Percentiles rank a stretch among this genome's conserved stretches.
Evolutionary conservation across 805 yeast genomes (phyloP).

Genomic region (Starmerella davenportii): DNA sequence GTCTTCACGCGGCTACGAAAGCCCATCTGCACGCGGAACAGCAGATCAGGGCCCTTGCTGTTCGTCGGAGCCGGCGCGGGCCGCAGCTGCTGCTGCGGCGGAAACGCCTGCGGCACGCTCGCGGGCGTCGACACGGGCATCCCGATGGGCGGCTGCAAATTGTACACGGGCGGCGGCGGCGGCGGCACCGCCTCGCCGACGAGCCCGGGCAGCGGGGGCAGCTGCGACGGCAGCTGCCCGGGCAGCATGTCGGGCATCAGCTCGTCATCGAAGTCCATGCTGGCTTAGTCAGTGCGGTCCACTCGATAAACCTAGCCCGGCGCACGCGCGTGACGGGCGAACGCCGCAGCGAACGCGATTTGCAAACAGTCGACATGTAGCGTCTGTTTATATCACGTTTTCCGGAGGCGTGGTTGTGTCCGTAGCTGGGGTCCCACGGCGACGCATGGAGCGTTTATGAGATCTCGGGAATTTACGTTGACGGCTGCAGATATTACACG

Average conservation of each 20-base stretch:
- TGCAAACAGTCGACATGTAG: too few species aligned
- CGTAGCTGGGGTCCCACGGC: too few species aligned
- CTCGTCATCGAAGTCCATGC: background rate
- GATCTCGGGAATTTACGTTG: too few species aligned
- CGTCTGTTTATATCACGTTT: too few species aligned
- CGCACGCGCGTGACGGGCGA: too few species aligned
- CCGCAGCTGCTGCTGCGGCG: conserved; percentile 15
- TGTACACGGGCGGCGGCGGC: conserved; percentile 13
- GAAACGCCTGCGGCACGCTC: conserved; percentile 20
- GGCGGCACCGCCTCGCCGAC: background rate
- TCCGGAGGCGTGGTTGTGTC: too few species aligned
- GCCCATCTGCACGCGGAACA: conserved; percentile 53
- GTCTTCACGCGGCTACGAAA: conserved; percentile 42
- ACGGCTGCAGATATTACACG: too few species aligned
- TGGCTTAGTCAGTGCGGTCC: too few species aligned
- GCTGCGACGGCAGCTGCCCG: background rate
- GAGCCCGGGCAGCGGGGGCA: background rate
- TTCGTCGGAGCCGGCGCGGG: conserved; percentile 9
- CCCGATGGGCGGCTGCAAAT: conserved; percentile 20
- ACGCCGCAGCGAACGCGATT: too few species aligned
- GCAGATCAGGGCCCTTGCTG: conserved; percentile 39
- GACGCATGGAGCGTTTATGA: too few species aligned
- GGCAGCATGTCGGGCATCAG: background rate
- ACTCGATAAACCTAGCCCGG: too few species aligned
- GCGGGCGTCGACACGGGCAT: conserved; percentile 23